Evolutionary conservation across 1,139 yeast species (phyloP).

Genomic region (Kodamaea sp.): DNA sequence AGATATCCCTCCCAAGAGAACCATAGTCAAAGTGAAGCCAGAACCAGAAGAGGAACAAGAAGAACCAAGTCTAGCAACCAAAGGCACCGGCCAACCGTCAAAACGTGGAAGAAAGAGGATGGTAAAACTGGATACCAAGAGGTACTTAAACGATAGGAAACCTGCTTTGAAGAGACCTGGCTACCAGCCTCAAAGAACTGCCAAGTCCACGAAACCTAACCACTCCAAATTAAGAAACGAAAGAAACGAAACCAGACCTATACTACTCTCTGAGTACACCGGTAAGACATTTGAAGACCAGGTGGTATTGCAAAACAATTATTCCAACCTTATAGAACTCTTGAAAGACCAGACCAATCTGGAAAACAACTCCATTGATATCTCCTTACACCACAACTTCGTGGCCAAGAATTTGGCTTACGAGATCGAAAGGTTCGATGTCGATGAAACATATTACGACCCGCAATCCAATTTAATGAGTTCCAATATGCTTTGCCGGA

Average conservation of each 20-base stretch:
- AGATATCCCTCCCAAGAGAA: slow-evolving; percentile 31
- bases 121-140: neutral
- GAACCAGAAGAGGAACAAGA: slow-evolving; percentile 1
- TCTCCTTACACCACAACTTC: slow-evolving; percentile 23
- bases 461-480: slow-evolving; percentile 5
- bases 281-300: slow-evolving; percentile 17
- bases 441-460: slow-evolving; percentile 14
- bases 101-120: neutral
- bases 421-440: slow-evolving; percentile 22
- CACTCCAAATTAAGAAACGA: no score
- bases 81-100: neutral
- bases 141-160: no score
- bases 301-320: slow-evolving; percentile 17
- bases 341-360: slow-evolving; percentile 15
- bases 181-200: neutral
- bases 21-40: slow-evolving; percentile 2
- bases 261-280: neutral
- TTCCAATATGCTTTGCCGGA: slow-evolving; percentile 16
- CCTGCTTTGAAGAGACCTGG: slow-evolving; percentile 3
- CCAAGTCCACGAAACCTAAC: neutral
- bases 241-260: no score
- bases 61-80: neutral
- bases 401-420: slow-evolving; percentile 25
- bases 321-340: slow-evolving; percentile 20
- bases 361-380: slow-evolving; percentile 20